These are phyloP conservation scores for Sporopachydermia quercuum DNA, from an alignment of 805 yeast genomes.

Conservation along the genomic window DNA sequence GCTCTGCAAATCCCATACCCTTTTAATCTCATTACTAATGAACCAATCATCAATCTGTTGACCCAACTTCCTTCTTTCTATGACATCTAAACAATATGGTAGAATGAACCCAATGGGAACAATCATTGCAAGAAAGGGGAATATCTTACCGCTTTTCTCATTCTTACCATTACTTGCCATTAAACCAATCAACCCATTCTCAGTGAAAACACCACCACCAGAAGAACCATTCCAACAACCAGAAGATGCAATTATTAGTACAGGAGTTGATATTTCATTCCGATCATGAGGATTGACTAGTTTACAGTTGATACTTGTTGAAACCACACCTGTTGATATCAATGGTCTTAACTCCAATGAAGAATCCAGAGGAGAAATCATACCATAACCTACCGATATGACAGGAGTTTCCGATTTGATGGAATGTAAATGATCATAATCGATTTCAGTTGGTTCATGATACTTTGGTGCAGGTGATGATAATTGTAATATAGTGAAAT, in stretches of 20 bases:
- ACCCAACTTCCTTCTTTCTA: background rate
- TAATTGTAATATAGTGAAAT: conserved; percentile 15
- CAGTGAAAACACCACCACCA: conserved; percentile 19
- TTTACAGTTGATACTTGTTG: conserved; percentile 3
- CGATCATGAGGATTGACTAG: background rate
- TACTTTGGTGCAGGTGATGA: conserved; percentile 5
- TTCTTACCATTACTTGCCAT: conserved; percentile 22
- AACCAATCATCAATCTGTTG: background rate
- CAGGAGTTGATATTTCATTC: conserved; percentile 4
- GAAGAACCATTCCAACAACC: conserved; percentile 25
- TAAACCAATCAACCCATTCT: conserved; percentile 16
- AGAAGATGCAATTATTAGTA: conserved; percentile 18
- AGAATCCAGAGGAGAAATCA: conserved; percentile 15
- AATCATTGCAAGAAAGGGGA: conserved; percentile 21
- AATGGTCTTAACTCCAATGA: conserved; percentile 14
- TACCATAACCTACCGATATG: conserved; percentile 19
- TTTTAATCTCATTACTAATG: background rate
- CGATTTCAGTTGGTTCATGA: background rate
- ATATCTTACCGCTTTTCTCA: conserved; percentile 16
- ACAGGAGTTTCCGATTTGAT: conserved; percentile 11
- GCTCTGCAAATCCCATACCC: background rate
- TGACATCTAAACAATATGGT: background rate
- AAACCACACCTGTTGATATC: conserved; percentile 15
- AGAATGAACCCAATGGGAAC: conserved; percentile 16
- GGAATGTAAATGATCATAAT: background rate